Base-by-base conservation (phyloP, 2,329 filamentous ascomycete genomes). In the Metarhizium rileyi region DNA sequence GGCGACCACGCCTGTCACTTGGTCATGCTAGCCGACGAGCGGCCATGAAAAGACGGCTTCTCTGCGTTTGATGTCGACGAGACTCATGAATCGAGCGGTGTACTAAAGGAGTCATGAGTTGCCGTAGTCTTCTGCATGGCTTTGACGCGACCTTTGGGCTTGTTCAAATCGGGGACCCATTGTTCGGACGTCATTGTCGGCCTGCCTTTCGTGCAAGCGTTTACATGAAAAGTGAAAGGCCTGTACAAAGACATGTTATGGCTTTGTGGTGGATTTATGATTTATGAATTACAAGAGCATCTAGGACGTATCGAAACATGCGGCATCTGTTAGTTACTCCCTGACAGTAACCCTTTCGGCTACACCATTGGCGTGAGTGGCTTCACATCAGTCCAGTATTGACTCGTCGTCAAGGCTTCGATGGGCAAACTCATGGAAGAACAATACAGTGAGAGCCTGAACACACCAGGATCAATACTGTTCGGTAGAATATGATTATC, bases 61-160 rank as follows among this genome's bases (percentile, higher is more conserved):
- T 36, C 66, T 59, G 0, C 56, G 44, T 14, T 51, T 48, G 16
- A 65, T 41, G 5, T 57, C 51, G 3, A 57, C 55, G 12, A 63
- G 26, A 6, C 54, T 50, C 52, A 64, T 59, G 51, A 68, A 62
- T 10, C 63, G 57, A 23, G 48, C 52, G n/a, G 59, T 62, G 47
- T 62, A 67, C 3, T 54, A 56, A 0, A 61, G 61, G 49, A 67
- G 63, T 61, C 64, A 66, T 4, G 63, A 66, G 33, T 63, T 53
- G 42, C 67, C 61, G 44, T 67, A 66, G 9, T 55, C 54, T 20
- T 51, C 23, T 25, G 63, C 64, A n/a, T 64, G 63, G 4, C 53
- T 48, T 16, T 55, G 55, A 47, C 67, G 66, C 59, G 64, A 65
- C 46, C 59, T 61, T 53, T 59, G 54, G 4, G 63, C 58, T 38